phyloP scores from a whole-genome alignment of 352 stramenopile genomes.

The Phytophthora capsici region DNA sequence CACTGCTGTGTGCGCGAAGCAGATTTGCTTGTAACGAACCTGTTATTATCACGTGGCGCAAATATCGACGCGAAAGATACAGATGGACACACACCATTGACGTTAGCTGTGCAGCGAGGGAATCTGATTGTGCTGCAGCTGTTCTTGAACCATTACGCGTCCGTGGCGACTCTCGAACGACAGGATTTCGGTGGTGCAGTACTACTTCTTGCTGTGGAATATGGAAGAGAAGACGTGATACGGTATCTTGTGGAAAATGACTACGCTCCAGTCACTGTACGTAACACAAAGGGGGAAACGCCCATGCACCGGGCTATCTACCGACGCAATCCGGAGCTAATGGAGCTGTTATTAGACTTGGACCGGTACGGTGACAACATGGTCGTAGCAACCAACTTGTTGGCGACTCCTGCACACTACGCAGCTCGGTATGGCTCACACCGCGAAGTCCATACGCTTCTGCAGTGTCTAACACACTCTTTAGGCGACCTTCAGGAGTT shows the following conservation, averaged over 20 bases:
- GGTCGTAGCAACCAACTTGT: background rate
- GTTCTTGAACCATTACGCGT: slow-evolving; percentile 33
- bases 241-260: slow-evolving; percentile 24
- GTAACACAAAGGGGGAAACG: slow-evolving; percentile 13
- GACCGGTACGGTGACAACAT: slow-evolving; percentile 8
- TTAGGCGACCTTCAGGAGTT: background rate
- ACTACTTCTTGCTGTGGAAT: slow-evolving; percentile 25
- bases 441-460: slow-evolving; percentile 9
- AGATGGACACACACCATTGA: slow-evolving; percentile 18
- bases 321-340: slow-evolving; percentile 1
- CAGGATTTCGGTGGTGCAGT: slow-evolving; percentile 23
- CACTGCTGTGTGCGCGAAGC: slow-evolving; percentile 32
- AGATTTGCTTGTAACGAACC: slow-evolving; percentile 26
- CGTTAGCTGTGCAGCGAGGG: slow-evolving; percentile 5
- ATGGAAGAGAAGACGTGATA: slow-evolving; percentile 4
- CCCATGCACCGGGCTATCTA: slow-evolving; percentile 26
- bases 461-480: slow-evolving; percentile 4
- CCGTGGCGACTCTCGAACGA: slow-evolving; percentile 17
- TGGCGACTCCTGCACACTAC: slow-evolving; percentile 20
- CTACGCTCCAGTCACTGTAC: slow-evolving; percentile 9
- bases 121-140: slow-evolving; percentile 31
- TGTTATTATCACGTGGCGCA: slow-evolving; percentile 28
- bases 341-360: slow-evolving; percentile 17
- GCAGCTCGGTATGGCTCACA: slow-evolving; percentile 9
- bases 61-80: slow-evolving; percentile 26